Conservation (phyloP, 352 stramenopile species). For the Thalassiosira hispida region DNA sequence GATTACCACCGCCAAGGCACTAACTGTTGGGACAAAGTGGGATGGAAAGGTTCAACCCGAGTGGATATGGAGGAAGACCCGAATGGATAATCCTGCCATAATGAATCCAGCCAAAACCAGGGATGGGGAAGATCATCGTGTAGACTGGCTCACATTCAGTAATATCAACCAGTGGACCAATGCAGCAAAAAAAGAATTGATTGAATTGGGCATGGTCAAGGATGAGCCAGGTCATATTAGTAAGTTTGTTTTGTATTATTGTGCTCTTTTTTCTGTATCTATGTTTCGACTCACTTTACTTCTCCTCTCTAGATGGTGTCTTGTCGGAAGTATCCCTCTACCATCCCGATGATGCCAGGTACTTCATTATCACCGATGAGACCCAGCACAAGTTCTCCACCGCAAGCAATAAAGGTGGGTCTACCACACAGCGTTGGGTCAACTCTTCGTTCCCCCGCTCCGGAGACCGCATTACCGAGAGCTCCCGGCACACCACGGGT, state of each 20-base stretch:
- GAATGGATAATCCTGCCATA: slow-evolving; percentile 7
- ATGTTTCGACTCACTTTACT: too few relatives aligned
- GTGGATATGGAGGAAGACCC: slow-evolving; percentile 8
- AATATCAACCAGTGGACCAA: slow-evolving; percentile 27
- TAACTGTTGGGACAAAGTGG: not conserved
- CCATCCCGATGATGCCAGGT: slow-evolving; percentile 5
- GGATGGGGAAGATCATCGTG: slow-evolving; percentile 20
- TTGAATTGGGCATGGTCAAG: slow-evolving; percentile 15
- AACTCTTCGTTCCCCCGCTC: slow-evolving; percentile 20
- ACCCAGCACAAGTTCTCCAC: slow-evolving; percentile 3
- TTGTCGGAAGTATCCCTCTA: slow-evolving; percentile 11
- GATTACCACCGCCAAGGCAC: not conserved
- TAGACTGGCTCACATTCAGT: slow-evolving; percentile 15
- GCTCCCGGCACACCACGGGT: slow-evolving; percentile 6
- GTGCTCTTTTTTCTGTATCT: not conserved
- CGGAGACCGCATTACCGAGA: slow-evolving; percentile 3
- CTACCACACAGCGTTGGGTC: not conserved
- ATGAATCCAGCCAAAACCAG: slow-evolving; percentile 19
- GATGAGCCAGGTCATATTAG: slow-evolving; percentile 18
- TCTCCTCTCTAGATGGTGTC: slow-evolving; percentile 11
- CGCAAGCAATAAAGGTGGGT: not conserved
- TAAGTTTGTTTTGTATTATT: slow-evolving; percentile 11
- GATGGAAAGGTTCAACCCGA: slow-evolving; percentile 20
- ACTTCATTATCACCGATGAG: slow-evolving; percentile 16
- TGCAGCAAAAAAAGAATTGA: slow-evolving; percentile 12